These are phyloP conservation scores for Orbilia blumenaviensis DNA, from an alignment of 2,329 filamentous ascomycete species.

Conservation along the genomic window DNA sequence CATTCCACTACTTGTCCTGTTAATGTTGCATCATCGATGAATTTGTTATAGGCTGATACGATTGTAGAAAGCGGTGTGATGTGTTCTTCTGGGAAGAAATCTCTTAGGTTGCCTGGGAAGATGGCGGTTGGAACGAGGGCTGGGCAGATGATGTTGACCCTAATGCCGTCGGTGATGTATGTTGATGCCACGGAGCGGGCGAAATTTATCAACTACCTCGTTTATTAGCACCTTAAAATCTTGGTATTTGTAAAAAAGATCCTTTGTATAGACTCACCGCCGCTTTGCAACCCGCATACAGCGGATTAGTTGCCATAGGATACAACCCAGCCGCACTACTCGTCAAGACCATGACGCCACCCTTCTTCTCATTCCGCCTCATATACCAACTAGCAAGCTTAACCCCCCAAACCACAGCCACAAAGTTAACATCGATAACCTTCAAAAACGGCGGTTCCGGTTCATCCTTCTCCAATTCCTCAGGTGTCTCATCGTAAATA, in stretches of 20 bases:
- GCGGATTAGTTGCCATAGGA: slow-evolving; percentile 52
- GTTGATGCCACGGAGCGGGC: slow-evolving; percentile 58
- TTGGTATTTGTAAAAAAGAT: slow-evolving; percentile 54
- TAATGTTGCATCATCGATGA: slow-evolving; percentile 59
- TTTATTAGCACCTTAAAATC: slow-evolving; percentile 54
- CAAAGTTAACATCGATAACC: slow-evolving; percentile 62
- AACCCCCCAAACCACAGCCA: slow-evolving; percentile 62
- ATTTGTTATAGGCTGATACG: slow-evolving; percentile 59
- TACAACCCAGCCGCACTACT: slow-evolving; percentile 61
- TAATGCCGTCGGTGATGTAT: slow-evolving; percentile 59
- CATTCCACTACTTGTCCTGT: slow-evolving; percentile 63
- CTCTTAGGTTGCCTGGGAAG: slow-evolving; percentile 57
- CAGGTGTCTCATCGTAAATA: slow-evolving; percentile 59
- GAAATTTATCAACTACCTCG: slow-evolving; percentile 57
- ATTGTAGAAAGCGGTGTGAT: slow-evolving; percentile 61
- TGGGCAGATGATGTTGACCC: slow-evolving; percentile 60
- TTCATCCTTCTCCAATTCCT: slow-evolving; percentile 59
- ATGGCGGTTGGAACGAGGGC: slow-evolving; percentile 60
- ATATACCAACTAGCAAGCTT: slow-evolving; percentile 63
- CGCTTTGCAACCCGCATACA: slow-evolving; percentile 42
- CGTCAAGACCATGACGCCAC: slow-evolving; percentile 62
- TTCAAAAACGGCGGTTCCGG: slow-evolving; percentile 61
- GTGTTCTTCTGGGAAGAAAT: slow-evolving; percentile 59
- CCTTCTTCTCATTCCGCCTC: slow-evolving; percentile 59
- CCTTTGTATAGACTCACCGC: too few species aligned